Evolutionary conservation across 106 monocot species (phyloP).

Genomic region (Platanthera guangdongensis): DNA sequence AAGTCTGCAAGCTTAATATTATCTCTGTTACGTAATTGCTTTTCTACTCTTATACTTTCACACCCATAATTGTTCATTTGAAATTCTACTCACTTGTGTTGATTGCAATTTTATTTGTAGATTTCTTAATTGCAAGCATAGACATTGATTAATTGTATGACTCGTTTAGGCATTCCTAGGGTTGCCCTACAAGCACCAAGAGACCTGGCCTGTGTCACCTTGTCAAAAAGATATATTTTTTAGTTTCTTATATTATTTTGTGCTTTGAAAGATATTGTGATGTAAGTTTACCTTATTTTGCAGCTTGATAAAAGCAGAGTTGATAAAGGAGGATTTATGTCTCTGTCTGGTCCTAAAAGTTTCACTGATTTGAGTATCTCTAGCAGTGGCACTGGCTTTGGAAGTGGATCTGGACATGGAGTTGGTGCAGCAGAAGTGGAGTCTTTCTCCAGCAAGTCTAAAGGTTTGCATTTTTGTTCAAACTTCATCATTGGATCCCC

Average conservation of each 20-base stretch:
- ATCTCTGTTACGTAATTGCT: too few species aligned
- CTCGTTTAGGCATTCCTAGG: too few species aligned
- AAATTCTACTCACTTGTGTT: too few species aligned
- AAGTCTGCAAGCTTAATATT: too few species aligned
- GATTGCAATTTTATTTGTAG: too few species aligned
- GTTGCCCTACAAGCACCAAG: too few species aligned
- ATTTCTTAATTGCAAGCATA: too few species aligned
- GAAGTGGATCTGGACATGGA: constrained; percentile 90
- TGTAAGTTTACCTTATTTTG: constrained; percentile 1
- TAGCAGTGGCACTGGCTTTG: constrained; percentile 79
- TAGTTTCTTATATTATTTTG: neutral
- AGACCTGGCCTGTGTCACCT: too few species aligned
- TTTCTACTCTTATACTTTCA: too few species aligned
- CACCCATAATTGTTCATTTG: too few species aligned
- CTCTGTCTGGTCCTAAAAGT: constrained; percentile 57
- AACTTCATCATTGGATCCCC: neutral
- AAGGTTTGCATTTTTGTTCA: constrained; percentile 37
- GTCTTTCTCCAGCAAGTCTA: constrained; percentile 56
- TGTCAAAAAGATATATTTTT: neutral
- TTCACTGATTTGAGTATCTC: constrained; percentile 82
- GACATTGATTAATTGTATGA: too few species aligned
- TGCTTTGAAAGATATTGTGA: neutral
- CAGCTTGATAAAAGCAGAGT: constrained; percentile 89
- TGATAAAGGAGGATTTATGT: constrained; percentile 75
- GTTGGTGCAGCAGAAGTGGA: constrained; percentile 54